Base-by-base conservation (phyloP, 2,329 filamentous ascomycete species). In the Capronia epimyces region DNA sequence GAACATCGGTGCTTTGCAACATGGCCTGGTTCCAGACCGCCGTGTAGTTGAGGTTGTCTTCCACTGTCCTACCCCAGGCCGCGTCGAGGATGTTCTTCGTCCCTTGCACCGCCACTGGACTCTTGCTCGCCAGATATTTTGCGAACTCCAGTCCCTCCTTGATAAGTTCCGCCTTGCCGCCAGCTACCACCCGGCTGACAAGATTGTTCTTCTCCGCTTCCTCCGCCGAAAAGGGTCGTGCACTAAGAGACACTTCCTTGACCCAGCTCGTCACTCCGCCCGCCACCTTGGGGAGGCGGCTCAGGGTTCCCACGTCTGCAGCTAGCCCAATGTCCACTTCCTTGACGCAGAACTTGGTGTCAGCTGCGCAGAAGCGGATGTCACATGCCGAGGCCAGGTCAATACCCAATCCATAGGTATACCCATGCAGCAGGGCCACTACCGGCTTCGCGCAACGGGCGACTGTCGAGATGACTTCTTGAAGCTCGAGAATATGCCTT, bases 361-460 rank as follows among this genome's bases (percentile, higher is more conserved):
- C 64, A 2, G 55, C 53, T 0, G 67, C 57, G 46, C 68, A 71
- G 3, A 74, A 52, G 6, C 72, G 65, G 41, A 76, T 64, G 43
- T 76, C 73, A 2, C 68, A 65, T 2, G 71, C 70, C 1, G 66
- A 65, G 12, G 65, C 62, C 6, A 76, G 52, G 65, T 95, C 88
- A 56, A 94, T 84, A 15, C 82, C 87, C 8, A 94, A 75, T 13
- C 89, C 89, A 60, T 87, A 82, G 2, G 83, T 78, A 60, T 90
- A 81, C 34, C 85, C 89, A 63, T 95, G 87, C 58, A 95, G 70
- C 16, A 89, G 83, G 45, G 81, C 84, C 52, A 97, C 86, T 27
- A 96, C 87, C 54, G 89, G 89, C 71, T 97, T 97, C 71, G 93
- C 87, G 69, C 91, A 97, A 60, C 78, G 82, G 67, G 96, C 91